phyloP scores from a whole-genome alignment of 1,139 yeast species.

The Entelexis sorbosivorans region DNA sequence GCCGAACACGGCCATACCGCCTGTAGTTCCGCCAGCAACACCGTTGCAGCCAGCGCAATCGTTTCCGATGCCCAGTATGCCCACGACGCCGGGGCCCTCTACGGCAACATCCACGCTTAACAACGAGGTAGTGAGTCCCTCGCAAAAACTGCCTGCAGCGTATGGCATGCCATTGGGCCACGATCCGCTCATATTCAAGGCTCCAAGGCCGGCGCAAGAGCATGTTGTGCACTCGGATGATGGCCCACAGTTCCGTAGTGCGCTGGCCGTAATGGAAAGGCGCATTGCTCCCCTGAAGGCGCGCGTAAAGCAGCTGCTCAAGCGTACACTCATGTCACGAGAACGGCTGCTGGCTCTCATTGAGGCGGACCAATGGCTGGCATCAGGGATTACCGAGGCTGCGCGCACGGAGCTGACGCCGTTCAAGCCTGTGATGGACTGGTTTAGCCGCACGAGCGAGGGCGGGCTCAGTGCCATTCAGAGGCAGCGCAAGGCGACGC shows the following conservation, averaged over 20 bases:
- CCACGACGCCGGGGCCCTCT: not conserved
- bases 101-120: not conserved
- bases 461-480: slow-evolving; percentile 22
- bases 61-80: not conserved
- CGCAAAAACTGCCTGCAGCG: slow-evolving; percentile 5
- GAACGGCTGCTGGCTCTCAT: slow-evolving; percentile 32
- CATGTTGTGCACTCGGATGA: slow-evolving; percentile 38
- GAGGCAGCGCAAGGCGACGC: slow-evolving; percentile 18
- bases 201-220: slow-evolving; percentile 27
- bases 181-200: slow-evolving; percentile 2
- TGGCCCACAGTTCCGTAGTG: slow-evolving; percentile 63
- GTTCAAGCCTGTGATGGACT: slow-evolving; percentile 29
- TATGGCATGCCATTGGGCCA: slow-evolving; percentile 15
- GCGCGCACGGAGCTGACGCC: slow-evolving; percentile 30
- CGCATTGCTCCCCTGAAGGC: slow-evolving; percentile 41
- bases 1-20: not conserved
- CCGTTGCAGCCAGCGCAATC: not conserved
- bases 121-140: not conserved
- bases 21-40: not conserved
- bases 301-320: slow-evolving; percentile 35
- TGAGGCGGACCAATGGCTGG: slow-evolving; percentile 31
- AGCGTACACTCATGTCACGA: slow-evolving; percentile 31
- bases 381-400: slow-evolving; percentile 28
- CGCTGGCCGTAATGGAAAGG: slow-evolving; percentile 45
- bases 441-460: slow-evolving; percentile 18